Evolutionary conservation across 2,329 filamentous ascomycete genomes (phyloP), one percentile per base, ranked within the genome.

Genomic region (Colletotrichum sp.): DNA sequence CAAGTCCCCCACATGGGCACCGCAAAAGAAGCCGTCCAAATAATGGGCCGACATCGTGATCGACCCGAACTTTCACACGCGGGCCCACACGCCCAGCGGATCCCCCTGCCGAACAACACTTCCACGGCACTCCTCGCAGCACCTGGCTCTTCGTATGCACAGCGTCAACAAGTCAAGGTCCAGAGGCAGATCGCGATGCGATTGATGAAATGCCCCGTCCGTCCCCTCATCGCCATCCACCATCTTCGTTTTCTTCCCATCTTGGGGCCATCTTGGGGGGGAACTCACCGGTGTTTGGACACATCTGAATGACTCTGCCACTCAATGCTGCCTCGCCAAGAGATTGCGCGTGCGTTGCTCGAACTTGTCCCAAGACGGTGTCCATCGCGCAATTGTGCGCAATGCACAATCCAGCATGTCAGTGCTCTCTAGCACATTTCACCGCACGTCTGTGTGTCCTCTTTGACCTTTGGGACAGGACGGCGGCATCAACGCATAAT

Each of bases 241-340:
- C 21, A 64, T 3, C 34, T 39, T 64, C 61, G 55, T 48, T 48
- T 43, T 64, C 32, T 64, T 32, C 61, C 24, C 61, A 64, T 64
- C 61, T 39, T 24, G 21, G 21, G 21, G 21, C 21, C 21, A 24
- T 24, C 21, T 24, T 36, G 43, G 26, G 63, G 21, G 26, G 36
- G 26, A 26, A 34, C 55, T 16, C 55, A 43, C 61, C 21, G 8
- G 26, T 67, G 28, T 69, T 70, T 70, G 67, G 67, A 63, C 24
- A 63, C 63, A 63, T 73, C 48, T 69, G 71, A 73, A 73, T 73
- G 71, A 73, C 71, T 73, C 70, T 68, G 59, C 73, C 59, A 67
- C 30, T 75, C 70, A 63, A 67, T 43, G 57, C 60, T 28, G 52
- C 28, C 32, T 43, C 70, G 64, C 65, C 59, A 61, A 71, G 59